Evolutionary conservation across 2,329 filamentous ascomycete species (phyloP).

Genomic region (Penicillium sp.): DNA sequence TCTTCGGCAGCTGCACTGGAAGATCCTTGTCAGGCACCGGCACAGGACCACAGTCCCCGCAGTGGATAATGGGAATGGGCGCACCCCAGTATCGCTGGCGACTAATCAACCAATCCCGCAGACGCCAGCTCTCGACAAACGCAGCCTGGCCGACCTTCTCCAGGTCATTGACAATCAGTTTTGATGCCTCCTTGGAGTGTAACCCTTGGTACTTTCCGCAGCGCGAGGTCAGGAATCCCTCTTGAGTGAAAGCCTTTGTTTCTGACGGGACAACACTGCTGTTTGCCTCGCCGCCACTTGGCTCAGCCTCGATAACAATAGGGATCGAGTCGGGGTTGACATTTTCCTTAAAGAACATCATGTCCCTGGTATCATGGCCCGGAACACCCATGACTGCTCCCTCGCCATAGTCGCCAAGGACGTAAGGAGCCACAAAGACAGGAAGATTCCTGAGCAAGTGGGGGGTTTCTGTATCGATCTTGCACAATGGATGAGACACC

Average conservation of each 20-base stretch:
- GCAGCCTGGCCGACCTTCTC: slow-evolving; percentile 58
- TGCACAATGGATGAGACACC: slow-evolving; percentile 64
- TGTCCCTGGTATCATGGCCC: slow-evolving; percentile 75
- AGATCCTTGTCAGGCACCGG: slow-evolving; percentile 75
- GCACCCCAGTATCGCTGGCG: slow-evolving; percentile 92
- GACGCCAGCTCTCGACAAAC: slow-evolving; percentile 70
- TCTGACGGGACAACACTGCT: slow-evolving; percentile 40
- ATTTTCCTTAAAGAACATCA: slow-evolving; percentile 77
- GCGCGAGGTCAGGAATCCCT: slow-evolving; percentile 66
- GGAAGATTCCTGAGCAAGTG: slow-evolving; percentile 56
- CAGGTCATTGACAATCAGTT: slow-evolving; percentile 57
- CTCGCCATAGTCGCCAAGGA: slow-evolving; percentile 80
- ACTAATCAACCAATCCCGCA: slow-evolving; percentile 87
- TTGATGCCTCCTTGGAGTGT: slow-evolving; percentile 61
- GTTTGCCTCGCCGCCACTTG: slow-evolving; percentile 29
- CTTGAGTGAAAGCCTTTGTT: slow-evolving; percentile 58
- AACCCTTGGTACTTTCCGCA: slow-evolving; percentile 66
- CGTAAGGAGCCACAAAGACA: slow-evolving; percentile 80
- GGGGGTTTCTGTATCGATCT: slow-evolving; percentile 53
- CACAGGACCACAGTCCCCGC: slow-evolving; percentile 71
- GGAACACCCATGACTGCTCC: slow-evolving; percentile 92
- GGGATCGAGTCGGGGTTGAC: slow-evolving; percentile 60
- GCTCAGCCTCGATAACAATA: slow-evolving; percentile 56
- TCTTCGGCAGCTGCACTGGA: slow-evolving; percentile 71
- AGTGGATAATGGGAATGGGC: slow-evolving; percentile 87